A percentile compares a stretch with the other conserved stretches of the same genome.
phyloP scores from a whole-genome alignment of 208 protist species.

The Acanthamoeba rhysodes region DNA sequence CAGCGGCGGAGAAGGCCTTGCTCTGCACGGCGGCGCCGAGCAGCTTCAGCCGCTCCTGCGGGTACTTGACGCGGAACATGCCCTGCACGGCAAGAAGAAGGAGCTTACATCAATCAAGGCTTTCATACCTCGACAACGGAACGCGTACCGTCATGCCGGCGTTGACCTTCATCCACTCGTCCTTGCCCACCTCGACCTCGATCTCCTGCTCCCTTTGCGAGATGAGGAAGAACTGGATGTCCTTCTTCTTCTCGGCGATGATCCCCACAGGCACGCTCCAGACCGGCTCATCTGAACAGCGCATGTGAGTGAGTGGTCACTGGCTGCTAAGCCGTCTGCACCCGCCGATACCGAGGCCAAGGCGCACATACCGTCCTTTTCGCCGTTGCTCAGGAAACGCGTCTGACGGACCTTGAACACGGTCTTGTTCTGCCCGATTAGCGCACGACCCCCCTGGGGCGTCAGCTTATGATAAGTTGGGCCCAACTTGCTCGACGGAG shows the following conservation, averaged over 20 bases:
- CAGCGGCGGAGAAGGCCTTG: background rate
- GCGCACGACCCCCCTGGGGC: background rate
- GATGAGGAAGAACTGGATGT: constrained; percentile 50
- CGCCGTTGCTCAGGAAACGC: constrained; percentile 48
- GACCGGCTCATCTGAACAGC: background rate
- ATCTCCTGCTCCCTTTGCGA: constrained; percentile 48
- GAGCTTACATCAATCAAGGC: background rate
- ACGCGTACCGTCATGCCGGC: constrained; percentile 22
- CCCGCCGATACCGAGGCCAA: no score
- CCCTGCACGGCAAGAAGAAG: background rate
- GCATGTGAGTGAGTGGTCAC: no score
- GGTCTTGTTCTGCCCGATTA: constrained; percentile 41
- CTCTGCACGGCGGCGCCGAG: background rate
- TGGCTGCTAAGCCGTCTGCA: no score
- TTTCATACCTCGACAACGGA: no score
- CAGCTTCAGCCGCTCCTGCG: background rate
- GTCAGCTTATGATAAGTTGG: no score
- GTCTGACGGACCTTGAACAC: constrained; percentile 53
- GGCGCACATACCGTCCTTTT: constrained; percentile 8
- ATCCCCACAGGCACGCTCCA: constrained; percentile 19
- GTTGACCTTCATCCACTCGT: constrained; percentile 64
- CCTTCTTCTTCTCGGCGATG: constrained; percentile 1
- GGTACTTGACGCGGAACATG: constrained; percentile 58
- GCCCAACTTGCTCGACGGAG: no score
- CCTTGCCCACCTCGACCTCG: background rate